Evolutionary conservation across 2,329 filamentous ascomycete species (phyloP).

Genomic region (Cladophialophora bantiana): DNA sequence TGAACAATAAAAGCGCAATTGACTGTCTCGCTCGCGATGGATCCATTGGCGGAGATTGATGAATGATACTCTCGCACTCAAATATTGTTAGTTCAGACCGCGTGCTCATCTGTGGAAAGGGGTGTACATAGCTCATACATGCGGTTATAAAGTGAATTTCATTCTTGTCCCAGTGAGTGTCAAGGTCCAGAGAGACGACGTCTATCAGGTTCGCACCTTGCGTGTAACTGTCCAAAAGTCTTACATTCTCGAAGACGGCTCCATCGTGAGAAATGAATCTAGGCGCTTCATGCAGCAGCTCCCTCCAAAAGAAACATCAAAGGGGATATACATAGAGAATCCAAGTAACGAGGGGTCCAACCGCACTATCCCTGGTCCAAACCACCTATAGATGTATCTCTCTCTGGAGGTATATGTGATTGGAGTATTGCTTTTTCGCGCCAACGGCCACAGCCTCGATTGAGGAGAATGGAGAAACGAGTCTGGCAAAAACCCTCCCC

Average conservation of each 20-base stretch:
- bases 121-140: neutral
- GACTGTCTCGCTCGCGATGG: neutral
- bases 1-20: neutral
- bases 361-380: neutral
- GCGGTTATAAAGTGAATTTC: neutral
- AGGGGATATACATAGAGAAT: neutral
- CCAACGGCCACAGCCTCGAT: too few relatives aligned
- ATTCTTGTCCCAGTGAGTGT: neutral
- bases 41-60: neutral
- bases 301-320: too few relatives aligned
- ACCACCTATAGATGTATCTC: too few relatives aligned
- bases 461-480: too few relatives aligned
- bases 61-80: neutral
- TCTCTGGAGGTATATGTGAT: too few relatives aligned
- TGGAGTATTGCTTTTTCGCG: too few relatives aligned
- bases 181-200: neutral
- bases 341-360: neutral
- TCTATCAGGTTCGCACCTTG: neutral
- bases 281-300: too few relatives aligned
- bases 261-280: neutral
- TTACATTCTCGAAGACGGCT: neutral
- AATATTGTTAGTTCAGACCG: neutral
- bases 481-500: too few relatives aligned
- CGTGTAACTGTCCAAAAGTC: neutral
- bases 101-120: neutral